Percentiles rank a stretch among this genome's conserved stretches.
phyloP scores from a whole-genome alignment of 2,329 filamentous ascomycete genomes.

The Aquanectria penicillioides region DNA sequence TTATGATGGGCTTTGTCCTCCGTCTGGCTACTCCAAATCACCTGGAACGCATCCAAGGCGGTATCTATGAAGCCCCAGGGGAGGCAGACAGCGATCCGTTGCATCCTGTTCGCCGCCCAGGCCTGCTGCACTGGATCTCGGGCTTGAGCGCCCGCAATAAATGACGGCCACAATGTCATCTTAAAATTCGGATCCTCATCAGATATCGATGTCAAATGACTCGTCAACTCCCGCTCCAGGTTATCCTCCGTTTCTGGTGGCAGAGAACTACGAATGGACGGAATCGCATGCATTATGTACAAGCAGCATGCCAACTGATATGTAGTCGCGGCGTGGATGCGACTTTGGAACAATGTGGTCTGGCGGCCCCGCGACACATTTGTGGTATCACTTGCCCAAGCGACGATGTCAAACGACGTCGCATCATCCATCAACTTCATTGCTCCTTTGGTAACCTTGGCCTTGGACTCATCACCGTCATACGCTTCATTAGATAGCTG shows the following conservation, averaged over 20 bases:
- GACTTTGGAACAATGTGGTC: not conserved
- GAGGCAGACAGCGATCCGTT: constrained; percentile 48
- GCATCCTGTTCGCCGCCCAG: constrained; percentile 60
- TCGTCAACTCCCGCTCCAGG: not conserved
- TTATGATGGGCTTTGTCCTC: constrained; percentile 40
- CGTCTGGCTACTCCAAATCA: constrained; percentile 53
- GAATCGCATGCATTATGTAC: constrained; percentile 42
- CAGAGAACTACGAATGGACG: constrained; percentile 28
- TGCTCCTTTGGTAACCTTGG: not conserved
- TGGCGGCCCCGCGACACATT: not conserved
- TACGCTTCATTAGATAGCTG: constrained; percentile 47
- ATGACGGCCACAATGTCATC: constrained; percentile 65
- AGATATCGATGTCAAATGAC: constrained; percentile 54
- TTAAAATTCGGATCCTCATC: constrained; percentile 63
- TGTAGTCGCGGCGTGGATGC: not conserved
- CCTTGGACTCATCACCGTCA: constrained; percentile 20
- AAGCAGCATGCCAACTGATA: constrained; percentile 1
- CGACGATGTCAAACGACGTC: not conserved
- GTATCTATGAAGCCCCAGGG: constrained; percentile 61
- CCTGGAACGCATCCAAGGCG: constrained; percentile 54
- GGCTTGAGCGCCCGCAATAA: constrained; percentile 63
- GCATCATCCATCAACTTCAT: not conserved
- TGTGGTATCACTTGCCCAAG: not conserved
- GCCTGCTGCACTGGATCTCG: constrained; percentile 51
- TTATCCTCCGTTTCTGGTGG: not conserved